These are phyloP conservation scores for Petrea volubilis DNA, from an alignment of 257 asterid species.

Conservation along the genomic window DNA sequence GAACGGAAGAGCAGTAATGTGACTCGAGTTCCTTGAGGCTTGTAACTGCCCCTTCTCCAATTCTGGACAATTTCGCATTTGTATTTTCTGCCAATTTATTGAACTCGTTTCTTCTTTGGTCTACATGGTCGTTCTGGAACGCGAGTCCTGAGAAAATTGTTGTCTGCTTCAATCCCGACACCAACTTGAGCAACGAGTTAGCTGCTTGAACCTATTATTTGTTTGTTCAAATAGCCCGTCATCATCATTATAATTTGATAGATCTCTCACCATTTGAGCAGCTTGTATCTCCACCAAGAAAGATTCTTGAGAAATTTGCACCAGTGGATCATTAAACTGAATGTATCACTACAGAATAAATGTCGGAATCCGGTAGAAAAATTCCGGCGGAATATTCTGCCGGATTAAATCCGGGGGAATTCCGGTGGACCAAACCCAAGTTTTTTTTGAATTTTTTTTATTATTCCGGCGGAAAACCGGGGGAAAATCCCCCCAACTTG, in stretches of 20 bases:
- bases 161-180: slow-evolving; percentile 72
- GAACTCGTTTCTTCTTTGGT: slow-evolving; percentile 58
- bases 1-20: slow-evolving; percentile 61
- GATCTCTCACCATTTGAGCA: slow-evolving; percentile 69
- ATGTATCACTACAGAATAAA: too few relatives aligned
- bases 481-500: too few relatives aligned
- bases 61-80: slow-evolving; percentile 43
- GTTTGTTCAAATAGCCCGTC: background rate
- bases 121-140: slow-evolving; percentile 66
- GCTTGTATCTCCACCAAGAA: slow-evolving; percentile 98
- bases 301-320: slow-evolving; percentile 84
- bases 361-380: too few relatives aligned
- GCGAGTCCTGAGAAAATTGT: slow-evolving; percentile 72
- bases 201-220: slow-evolving; percentile 64
- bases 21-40: slow-evolving; percentile 71
- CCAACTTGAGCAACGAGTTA: slow-evolving; percentile 72
- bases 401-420: too few relatives aligned
- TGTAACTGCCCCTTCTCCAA: slow-evolving; percentile 75
- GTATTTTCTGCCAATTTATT: slow-evolving; percentile 50
- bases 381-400: too few relatives aligned
- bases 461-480: too few relatives aligned
- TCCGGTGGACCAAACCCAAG: too few relatives aligned
- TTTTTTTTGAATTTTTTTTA: too few relatives aligned
- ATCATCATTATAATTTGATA: background rate
- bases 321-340: slow-evolving; percentile 52